Evolutionary conservation across 345 rosid genomes (phyloP).

Genomic region (Heritiera littoralis): DNA sequence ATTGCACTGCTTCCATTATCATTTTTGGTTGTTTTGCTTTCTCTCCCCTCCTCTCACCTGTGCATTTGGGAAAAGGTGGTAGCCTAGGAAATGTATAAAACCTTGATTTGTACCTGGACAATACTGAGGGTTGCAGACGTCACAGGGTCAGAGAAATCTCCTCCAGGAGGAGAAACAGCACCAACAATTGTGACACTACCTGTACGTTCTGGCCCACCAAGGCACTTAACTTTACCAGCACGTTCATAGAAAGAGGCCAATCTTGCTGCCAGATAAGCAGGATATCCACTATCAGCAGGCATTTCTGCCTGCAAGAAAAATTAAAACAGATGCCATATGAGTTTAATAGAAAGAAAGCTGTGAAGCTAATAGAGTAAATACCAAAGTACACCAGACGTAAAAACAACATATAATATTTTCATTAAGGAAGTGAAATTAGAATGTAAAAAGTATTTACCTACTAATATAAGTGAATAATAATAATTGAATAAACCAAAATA

Average conservation of each 20-base stretch:
- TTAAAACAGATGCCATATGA: conserved; percentile 15
- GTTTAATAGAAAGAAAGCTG: neutral
- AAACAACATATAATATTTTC: neutral
- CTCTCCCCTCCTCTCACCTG: neutral
- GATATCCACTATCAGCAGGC: conserved; percentile 99
- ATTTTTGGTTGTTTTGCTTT: neutral
- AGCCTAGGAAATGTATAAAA: neutral
- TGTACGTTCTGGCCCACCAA: conserved; percentile 94
- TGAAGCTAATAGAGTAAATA: neutral
- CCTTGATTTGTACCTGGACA: conserved; percentile 73
- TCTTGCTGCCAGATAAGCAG: conserved; percentile 99
- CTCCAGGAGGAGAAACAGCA: conserved; percentile 99
- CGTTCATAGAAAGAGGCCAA: conserved; percentile 98
- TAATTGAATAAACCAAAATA: neutral
- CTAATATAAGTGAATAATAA: neutral
- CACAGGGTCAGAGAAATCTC: conserved; percentile 99
- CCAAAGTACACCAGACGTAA: neutral
- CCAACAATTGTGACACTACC: conserved; percentile 99
- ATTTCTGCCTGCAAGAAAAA: conserved; percentile 85
- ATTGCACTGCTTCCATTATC: neutral
- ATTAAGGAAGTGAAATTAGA: neutral
- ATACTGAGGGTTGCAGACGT: conserved; percentile 99
- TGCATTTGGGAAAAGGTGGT: neutral
- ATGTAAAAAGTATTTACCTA: neutral
- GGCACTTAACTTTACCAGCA: conserved; percentile 99